phyloP scores from a whole-genome alignment of 108 stramenopile genomes.

The Epipyxis sp. region DNA sequence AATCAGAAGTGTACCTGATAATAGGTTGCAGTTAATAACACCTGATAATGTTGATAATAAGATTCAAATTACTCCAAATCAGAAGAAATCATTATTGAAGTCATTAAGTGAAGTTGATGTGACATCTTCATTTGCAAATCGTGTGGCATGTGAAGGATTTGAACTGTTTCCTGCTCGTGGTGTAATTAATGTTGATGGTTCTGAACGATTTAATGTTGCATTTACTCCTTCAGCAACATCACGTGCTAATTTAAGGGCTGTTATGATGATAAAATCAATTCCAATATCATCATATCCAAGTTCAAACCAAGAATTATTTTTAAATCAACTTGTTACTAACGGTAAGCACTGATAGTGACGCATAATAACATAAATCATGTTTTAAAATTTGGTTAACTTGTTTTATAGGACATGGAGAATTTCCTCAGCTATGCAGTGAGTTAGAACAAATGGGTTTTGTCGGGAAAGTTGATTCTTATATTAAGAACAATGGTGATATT shows the following conservation, averaged over 20 bases:
- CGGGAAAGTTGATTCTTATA: too few species aligned
- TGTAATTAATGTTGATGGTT: not conserved
- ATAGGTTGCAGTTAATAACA: too few species aligned
- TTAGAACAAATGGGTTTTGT: too few species aligned
- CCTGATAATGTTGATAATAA: not conserved
- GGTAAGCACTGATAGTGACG: too few species aligned
- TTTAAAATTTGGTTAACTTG: too few species aligned
- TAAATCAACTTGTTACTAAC: too few species aligned
- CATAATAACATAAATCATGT: too few species aligned
- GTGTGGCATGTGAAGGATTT: not conserved
- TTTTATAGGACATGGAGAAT: too few species aligned
- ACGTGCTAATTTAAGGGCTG: not conserved
- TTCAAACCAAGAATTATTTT: not conserved
- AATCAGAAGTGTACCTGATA: too few species aligned
- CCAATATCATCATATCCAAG: not conserved
- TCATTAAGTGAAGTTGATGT: not conserved
- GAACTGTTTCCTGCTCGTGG: conserved; percentile 13
- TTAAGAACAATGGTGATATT: too few species aligned
- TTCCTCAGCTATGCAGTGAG: too few species aligned
- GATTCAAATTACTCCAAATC: not conserved
- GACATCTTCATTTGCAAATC: not conserved
- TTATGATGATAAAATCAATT: conserved; percentile 8
- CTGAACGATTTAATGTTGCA: not conserved
- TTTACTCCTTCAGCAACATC: not conserved
- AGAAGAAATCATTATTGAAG: not conserved